A percentile compares a stretch with the other conserved stretches of the same genome.
Evolutionary conservation across 805 yeast genomes (phyloP).

Genomic region (Naumovozyma dairenensis): DNA sequence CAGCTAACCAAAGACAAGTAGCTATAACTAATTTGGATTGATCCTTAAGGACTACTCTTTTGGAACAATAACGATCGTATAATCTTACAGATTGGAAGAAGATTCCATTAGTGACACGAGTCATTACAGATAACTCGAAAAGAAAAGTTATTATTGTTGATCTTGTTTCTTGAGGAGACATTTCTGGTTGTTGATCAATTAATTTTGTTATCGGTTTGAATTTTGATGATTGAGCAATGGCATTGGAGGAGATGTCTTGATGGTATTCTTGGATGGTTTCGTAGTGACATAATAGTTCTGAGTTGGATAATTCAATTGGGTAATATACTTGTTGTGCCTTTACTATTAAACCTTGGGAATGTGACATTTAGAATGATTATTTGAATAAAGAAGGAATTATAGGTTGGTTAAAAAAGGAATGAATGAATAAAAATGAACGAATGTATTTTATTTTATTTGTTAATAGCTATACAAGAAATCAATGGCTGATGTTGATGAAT

Average conservation of each 20-base stretch:
- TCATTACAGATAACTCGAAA: slow-evolving; percentile 55
- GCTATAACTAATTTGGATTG: slow-evolving; percentile 88
- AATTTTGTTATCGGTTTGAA: slow-evolving; percentile 49
- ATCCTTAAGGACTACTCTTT: slow-evolving; percentile 70
- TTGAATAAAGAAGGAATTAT: neutral
- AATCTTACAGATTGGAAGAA: slow-evolving; percentile 60
- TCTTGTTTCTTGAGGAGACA: slow-evolving; percentile 58
- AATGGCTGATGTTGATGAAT: too few relatives aligned
- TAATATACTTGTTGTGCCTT: slow-evolving; percentile 41
- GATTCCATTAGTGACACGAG: slow-evolving; percentile 59
- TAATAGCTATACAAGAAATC: too few relatives aligned
- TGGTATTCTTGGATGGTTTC: slow-evolving; percentile 41
- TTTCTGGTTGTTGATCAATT: slow-evolving; percentile 82
- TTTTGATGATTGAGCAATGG: slow-evolving; percentile 29
- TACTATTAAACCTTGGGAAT: slow-evolving; percentile 26
- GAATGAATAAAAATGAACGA: neutral
- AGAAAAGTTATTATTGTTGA: slow-evolving; percentile 70
- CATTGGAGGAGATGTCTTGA: slow-evolving; percentile 37
- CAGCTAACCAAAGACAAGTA: slow-evolving; percentile 86
- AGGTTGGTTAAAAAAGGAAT: neutral
- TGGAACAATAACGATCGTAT: slow-evolving; percentile 86
- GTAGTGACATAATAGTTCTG: slow-evolving; percentile 41
- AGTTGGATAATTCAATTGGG: slow-evolving; percentile 39
- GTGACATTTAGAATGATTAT: neutral
- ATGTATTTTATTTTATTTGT: too few relatives aligned